Conservation (phyloP, 257 asterid genomes). For the Solanum sitiens region DNA sequence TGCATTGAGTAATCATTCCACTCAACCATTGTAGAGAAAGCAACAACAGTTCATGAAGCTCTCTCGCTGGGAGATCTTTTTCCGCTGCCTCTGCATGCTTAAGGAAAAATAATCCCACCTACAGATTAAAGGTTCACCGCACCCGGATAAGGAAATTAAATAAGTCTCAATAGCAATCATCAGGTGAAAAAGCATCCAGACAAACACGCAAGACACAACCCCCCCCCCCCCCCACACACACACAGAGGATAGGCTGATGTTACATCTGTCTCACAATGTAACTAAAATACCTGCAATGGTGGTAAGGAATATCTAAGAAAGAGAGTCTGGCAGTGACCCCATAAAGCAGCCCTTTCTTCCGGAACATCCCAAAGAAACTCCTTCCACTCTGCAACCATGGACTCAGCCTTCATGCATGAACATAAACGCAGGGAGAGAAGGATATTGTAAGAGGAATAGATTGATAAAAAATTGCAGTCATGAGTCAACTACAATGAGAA, state of each 20-base stretch:
- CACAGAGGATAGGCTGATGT: not conserved
- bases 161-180: not conserved
- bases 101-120: constrained; percentile 94
- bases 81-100: constrained; percentile 86
- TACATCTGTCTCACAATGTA: not conserved
- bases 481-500: not conserved
- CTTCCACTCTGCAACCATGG: constrained; percentile 98
- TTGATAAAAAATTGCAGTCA: not conserved
- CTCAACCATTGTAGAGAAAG: constrained; percentile 94
- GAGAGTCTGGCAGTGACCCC: constrained; percentile 97
- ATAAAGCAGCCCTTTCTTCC: constrained; percentile 92
- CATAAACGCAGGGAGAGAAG: constrained; percentile 11
- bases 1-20: constrained; percentile 76
- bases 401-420: constrained; percentile 70
- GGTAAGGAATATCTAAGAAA: constrained; percentile 83
- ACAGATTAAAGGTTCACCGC: constrained; percentile 8
- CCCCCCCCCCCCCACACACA: not conserved
- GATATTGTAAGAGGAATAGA: constrained; percentile 2
- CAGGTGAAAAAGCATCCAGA: not conserved
- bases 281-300: constrained; percentile 56
- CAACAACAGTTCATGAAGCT: constrained; percentile 83
- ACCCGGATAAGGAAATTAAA: constrained; percentile 4
- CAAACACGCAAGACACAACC: not conserved
- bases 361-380: constrained; percentile 98
- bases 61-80: constrained; percentile 81